Conservation (phyloP, 2,329 filamentous ascomycete species). For the Paracoccidioides lutzii region DNA sequence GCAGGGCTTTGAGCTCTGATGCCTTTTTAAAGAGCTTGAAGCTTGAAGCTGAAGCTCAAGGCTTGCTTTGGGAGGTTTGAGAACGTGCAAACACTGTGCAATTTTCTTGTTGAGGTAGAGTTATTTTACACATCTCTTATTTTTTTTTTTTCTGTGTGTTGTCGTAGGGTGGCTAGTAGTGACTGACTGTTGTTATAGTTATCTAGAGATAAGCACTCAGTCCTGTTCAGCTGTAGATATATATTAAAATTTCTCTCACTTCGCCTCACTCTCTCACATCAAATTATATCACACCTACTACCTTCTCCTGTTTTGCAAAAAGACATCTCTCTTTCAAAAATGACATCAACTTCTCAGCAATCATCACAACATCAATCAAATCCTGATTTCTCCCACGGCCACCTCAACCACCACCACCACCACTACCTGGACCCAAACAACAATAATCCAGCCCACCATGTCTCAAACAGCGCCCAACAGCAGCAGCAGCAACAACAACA, state of each 20-base stretch:
- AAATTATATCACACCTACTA: background rate
- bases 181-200: too few relatives aligned
- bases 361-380: background rate
- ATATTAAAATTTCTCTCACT: background rate
- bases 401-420: background rate
- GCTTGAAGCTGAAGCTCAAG: too few relatives aligned
- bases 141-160: too few relatives aligned
- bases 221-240: too few relatives aligned
- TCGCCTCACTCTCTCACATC: background rate
- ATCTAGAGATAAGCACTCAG: too few relatives aligned
- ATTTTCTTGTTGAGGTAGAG: too few relatives aligned
- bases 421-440: background rate
- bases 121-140: too few relatives aligned
- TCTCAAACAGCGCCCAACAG: background rate
- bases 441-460: background rate
- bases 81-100: too few relatives aligned
- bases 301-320: background rate
- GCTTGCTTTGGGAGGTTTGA: too few relatives aligned
- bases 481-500: background rate
- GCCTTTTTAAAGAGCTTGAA: too few relatives aligned
- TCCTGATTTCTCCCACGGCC: slow-evolving; percentile 1
- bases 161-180: too few relatives aligned
- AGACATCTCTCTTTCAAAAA: background rate
- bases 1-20: too few relatives aligned
- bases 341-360: background rate